Conservation (phyloP, 2,329 filamentous ascomycete species). For the Lachnellula suecica region DNA sequence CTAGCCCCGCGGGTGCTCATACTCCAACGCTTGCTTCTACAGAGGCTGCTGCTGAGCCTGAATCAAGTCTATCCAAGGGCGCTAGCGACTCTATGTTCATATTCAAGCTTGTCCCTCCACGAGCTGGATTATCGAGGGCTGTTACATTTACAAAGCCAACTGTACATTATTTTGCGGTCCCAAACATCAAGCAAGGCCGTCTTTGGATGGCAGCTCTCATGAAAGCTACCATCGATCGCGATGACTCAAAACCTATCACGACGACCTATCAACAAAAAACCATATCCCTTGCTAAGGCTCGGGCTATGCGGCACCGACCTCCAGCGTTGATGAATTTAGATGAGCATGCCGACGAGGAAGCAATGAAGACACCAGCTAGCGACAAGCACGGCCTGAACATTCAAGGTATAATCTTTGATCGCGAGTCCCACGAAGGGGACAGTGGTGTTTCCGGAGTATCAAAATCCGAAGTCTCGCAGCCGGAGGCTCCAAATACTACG, state of each 20-base stretch:
- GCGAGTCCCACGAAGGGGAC: constrained; percentile 30
- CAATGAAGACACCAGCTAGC: constrained; percentile 28
- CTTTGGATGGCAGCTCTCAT: constrained; percentile 98
- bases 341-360: constrained; percentile 36
- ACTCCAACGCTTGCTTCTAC: constrained; percentile 44
- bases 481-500: constrained; percentile 12
- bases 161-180: constrained; percentile 96
- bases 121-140: constrained; percentile 80
- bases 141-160: constrained; percentile 98
- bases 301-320: constrained; percentile 82
- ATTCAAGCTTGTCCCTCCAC: constrained; percentile 94
- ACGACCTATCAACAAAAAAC: constrained; percentile 97
- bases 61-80: constrained; percentile 33
- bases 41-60: constrained; percentile 40
- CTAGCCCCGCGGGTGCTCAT: constrained; percentile 48
- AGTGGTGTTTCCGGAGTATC: constrained; percentile 34
- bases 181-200: constrained; percentile 82
- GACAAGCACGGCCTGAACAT: constrained; percentile 33
- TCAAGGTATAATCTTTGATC: constrained; percentile 32
- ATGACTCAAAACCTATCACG: constrained; percentile 75
- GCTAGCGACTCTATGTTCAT: constrained; percentile 79
- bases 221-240: constrained; percentile 97
- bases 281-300: constrained; percentile 86
- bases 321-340: constrained; percentile 80
- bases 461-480: constrained; percentile 21